These are phyloP conservation scores for Colletotrichum australisinense DNA, from an alignment of 2,329 filamentous ascomycete species.

Conservation along the genomic window DNA sequence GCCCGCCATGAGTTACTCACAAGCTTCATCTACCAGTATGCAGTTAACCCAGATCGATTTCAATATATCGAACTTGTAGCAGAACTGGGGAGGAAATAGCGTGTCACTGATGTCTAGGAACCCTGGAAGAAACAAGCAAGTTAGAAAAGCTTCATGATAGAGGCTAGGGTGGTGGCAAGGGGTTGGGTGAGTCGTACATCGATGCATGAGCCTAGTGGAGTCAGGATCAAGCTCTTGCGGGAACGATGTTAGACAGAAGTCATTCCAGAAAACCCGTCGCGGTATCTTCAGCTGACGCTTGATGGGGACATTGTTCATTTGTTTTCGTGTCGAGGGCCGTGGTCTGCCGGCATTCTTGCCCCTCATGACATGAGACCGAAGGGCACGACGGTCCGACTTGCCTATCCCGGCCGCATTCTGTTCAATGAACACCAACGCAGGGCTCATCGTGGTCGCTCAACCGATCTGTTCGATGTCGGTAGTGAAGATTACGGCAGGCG, in stretches of 20 bases:
- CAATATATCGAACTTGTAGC: too few species aligned
- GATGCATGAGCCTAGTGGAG: constrained; percentile 17
- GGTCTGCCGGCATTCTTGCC: constrained; percentile 22
- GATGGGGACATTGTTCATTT: background rate
- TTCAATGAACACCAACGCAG: too few species aligned
- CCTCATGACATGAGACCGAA: constrained; percentile 21
- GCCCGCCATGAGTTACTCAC: too few species aligned
- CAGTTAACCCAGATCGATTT: too few species aligned
- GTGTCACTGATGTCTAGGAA: too few species aligned
- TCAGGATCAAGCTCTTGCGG: constrained; percentile 6
- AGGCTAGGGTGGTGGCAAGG: background rate
- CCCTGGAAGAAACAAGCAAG: too few species aligned
- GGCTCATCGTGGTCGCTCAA: too few species aligned
- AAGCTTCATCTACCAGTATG: too few species aligned
- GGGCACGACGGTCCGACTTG: constrained; percentile 5
- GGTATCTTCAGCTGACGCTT: constrained; percentile 16
- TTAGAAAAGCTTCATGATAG: too few species aligned
- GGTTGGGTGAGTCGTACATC: background rate
- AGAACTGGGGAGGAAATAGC: too few species aligned
- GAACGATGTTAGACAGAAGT: constrained; percentile 14
- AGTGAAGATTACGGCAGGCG: too few species aligned
- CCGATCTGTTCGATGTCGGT: too few species aligned
- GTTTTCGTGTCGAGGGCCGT: constrained; percentile 11
- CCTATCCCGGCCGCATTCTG: background rate
- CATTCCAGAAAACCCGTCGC: constrained; percentile 21